phyloP scores from a whole-genome alignment of 2,329 filamentous ascomycete species.

The Ophioceras dolichostomum region DNA sequence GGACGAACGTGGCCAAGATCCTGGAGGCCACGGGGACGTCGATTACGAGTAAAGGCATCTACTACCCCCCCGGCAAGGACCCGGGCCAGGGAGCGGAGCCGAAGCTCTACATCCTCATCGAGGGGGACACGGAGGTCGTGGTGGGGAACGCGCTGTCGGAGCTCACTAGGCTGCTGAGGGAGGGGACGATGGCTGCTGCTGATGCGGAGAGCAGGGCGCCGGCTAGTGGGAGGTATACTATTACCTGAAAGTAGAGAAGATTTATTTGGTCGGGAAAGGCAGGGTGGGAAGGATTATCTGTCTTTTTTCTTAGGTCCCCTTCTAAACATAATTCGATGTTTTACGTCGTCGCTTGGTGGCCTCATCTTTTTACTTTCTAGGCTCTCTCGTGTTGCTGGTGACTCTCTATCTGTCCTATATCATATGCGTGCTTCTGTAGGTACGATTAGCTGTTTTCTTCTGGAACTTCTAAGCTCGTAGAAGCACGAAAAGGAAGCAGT shows the following conservation, averaged over 20 bases:
- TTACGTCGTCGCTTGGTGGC: too few species aligned
- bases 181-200: slow-evolving; percentile 79
- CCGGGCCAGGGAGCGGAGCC: slow-evolving; percentile 63
- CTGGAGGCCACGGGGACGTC: slow-evolving; percentile 88
- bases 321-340: too few species aligned
- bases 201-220: slow-evolving; percentile 76
- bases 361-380: too few species aligned
- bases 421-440: too few species aligned
- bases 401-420: too few species aligned
- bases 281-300: too few species aligned
- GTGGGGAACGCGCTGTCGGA: slow-evolving; percentile 87
- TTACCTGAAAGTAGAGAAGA: slow-evolving; percentile 41
- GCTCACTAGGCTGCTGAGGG: slow-evolving; percentile 74
- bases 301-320: too few species aligned
- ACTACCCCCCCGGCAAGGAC: slow-evolving; percentile 72
- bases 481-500: too few species aligned
- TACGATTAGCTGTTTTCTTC: too few species aligned
- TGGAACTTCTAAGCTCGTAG: too few species aligned
- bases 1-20: slow-evolving; percentile 97
- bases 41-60: slow-evolving; percentile 94
- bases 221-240: slow-evolving; percentile 72
- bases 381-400: too few species aligned
- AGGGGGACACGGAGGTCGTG: slow-evolving; percentile 88
- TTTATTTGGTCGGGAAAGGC: not conserved
- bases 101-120: slow-evolving; percentile 96